Conservation (phyloP, 176 grass and related monocot species). For the Bromus sterilis region DNA sequence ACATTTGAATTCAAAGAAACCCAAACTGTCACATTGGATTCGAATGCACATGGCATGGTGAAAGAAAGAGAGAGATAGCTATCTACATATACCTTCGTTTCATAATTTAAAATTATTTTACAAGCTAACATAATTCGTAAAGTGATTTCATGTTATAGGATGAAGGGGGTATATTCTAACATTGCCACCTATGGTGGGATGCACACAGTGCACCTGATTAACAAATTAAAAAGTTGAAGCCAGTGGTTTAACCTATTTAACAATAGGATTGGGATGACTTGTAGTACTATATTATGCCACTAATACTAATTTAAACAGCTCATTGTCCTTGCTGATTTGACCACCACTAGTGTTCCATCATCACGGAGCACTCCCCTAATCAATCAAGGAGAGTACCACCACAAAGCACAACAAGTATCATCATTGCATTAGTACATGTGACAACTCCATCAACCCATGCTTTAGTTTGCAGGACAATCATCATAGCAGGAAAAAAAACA, state of each 20-base stretch:
- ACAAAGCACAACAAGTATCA: conserved; percentile 1
- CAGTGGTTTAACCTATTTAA: neutral
- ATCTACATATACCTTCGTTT: no score
- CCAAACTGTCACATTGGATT: no score
- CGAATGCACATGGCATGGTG: no score
- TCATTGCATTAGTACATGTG: conserved; percentile 8
- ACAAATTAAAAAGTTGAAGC: neutral
- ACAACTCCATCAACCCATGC: neutral
- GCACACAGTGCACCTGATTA: neutral
- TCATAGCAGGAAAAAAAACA: neutral
- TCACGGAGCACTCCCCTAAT: neutral
- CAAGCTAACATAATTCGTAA: no score
- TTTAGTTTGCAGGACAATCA: conserved; percentile 24
- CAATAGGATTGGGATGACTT: neutral
- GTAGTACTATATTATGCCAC: no score
- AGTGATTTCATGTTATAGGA: no score
- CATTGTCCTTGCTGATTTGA: neutral
- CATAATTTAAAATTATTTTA: no score
- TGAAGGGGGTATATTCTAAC: no score
- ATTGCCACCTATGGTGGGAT: neutral
- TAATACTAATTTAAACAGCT: neutral
- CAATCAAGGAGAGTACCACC: neutral
- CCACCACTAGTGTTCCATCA: neutral
- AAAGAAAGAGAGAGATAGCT: no score
- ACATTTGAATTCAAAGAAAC: no score